A percentile compares a stretch with the other conserved stretches of the same genome.
phyloP scores from a whole-genome alignment of 805 yeast species.

The Hanseniaspora lachancei region DNA sequence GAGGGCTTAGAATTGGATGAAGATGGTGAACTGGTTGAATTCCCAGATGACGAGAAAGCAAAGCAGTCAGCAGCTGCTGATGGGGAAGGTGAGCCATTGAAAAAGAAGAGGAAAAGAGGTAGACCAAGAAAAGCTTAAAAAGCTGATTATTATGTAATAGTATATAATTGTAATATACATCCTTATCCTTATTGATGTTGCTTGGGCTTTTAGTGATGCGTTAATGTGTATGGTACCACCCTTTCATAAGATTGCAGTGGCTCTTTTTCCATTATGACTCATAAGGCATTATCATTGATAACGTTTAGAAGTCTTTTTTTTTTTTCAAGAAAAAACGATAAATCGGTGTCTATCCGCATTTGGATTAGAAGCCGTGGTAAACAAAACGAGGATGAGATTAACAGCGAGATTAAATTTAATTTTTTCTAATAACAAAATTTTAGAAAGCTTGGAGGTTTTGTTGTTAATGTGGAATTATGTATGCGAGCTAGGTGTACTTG shows the following conservation, averaged over 20 bases:
- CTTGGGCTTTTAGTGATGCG: too few species aligned
- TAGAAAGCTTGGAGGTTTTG: too few species aligned
- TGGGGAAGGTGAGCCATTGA: background rate
- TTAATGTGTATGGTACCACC: too few species aligned
- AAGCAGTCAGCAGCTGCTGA: background rate
- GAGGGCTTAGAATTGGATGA: conserved; percentile 14
- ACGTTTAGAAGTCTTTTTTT: background rate
- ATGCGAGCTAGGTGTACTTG: too few species aligned
- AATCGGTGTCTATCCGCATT: too few species aligned
- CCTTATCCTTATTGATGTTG: too few species aligned
- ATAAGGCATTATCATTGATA: background rate
- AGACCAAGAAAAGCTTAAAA: background rate
- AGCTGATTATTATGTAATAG: background rate
- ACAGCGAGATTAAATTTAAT: too few species aligned
- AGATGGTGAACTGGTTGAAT: conserved; percentile 14
- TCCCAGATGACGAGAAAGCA: background rate
- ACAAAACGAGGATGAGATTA: too few species aligned
- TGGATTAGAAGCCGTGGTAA: too few species aligned
- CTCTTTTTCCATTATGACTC: background rate
- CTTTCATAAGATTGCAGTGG: background rate
- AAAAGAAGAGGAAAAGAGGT: conserved; percentile 6
- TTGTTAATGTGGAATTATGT: too few species aligned
- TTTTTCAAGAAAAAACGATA: background rate
- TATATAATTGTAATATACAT: background rate
- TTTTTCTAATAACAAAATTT: too few species aligned